A percentile compares a stretch with the other conserved stretches of the same genome.
These are phyloP conservation scores for Fonsecaea erecta DNA, from an alignment of 2,329 filamentous ascomycete genomes.

Conservation along the genomic window DNA sequence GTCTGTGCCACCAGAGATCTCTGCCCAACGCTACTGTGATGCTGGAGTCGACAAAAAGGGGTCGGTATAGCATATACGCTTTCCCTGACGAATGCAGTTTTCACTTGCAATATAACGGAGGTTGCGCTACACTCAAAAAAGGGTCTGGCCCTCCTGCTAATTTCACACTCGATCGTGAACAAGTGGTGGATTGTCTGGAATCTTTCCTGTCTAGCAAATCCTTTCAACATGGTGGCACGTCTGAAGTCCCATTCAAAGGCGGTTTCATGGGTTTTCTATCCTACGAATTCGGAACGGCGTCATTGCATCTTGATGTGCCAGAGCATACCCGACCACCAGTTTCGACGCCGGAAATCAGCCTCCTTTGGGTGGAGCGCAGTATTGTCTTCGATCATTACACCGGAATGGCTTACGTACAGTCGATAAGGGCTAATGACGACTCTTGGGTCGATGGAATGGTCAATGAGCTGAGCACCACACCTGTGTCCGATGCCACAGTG, in stretches of 20 bases:
- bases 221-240: slow-evolving; percentile 7
- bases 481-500: slow-evolving; percentile 28
- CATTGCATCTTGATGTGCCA: slow-evolving; percentile 52
- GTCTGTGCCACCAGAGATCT: slow-evolving; percentile 22
- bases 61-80: slow-evolving; percentile 75
- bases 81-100: slow-evolving; percentile 63
- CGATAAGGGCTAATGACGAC: slow-evolving; percentile 55
- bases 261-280: slow-evolving; percentile 84
- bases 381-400: slow-evolving; percentile 75
- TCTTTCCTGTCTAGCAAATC: slow-evolving; percentile 20
- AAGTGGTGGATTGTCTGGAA: slow-evolving; percentile 17
- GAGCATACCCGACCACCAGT: slow-evolving; percentile 39
- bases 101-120: slow-evolving; percentile 59
- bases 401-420: slow-evolving; percentile 68
- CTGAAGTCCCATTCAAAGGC: slow-evolving; percentile 69
- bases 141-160: not conserved
- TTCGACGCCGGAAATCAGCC: slow-evolving; percentile 70
- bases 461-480: not conserved
- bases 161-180: slow-evolving; percentile 11
- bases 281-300: slow-evolving; percentile 76
- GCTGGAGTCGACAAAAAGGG: slow-evolving; percentile 48
- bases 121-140: not conserved
- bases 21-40: slow-evolving; percentile 41
- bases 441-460: slow-evolving; percentile 55
- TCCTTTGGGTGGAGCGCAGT: slow-evolving; percentile 76